Conservation (phyloP, 2,329 filamentous ascomycete species). For the Pseudophaeomoniella oleicola region DNA sequence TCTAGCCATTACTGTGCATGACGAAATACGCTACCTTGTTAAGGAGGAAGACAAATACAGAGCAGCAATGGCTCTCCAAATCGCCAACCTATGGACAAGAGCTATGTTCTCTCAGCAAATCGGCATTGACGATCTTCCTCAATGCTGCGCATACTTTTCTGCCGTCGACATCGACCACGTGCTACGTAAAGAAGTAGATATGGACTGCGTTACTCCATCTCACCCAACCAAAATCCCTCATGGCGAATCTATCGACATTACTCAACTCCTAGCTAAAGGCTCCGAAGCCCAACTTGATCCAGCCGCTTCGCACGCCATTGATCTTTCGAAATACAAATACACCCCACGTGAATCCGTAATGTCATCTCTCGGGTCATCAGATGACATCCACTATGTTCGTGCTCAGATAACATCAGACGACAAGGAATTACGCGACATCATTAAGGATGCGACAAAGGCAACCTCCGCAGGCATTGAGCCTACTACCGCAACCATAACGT, state of each 20-base stretch:
- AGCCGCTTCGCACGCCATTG: slow-evolving; percentile 42
- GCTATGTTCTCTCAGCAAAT: slow-evolving; percentile 97
- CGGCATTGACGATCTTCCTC: slow-evolving; percentile 86
- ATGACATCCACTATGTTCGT: slow-evolving; percentile 52
- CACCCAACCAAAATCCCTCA: slow-evolving; percentile 63
- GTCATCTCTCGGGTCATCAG: slow-evolving; percentile 42
- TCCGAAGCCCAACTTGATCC: slow-evolving; percentile 54
- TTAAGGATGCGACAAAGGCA: slow-evolving; percentile 43
- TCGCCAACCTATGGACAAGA: slow-evolving; percentile 90
- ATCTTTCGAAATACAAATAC: slow-evolving; percentile 51
- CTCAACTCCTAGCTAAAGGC: slow-evolving; percentile 60
- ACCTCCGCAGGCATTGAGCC: slow-evolving; percentile 1
- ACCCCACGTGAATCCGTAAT: slow-evolving; percentile 63
- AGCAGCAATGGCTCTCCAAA: slow-evolving; percentile 80
- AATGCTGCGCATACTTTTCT: slow-evolving; percentile 88
- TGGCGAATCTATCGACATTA: slow-evolving; percentile 78
- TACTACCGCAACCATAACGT: slow-evolving; percentile 7
- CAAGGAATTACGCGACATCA: slow-evolving; percentile 56
- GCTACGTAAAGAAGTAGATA: slow-evolving; percentile 93
- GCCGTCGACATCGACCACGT: slow-evolving; percentile 92
- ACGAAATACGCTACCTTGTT: slow-evolving; percentile 91
- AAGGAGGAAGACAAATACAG: slow-evolving; percentile 74
- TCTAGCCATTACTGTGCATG: slow-evolving; percentile 85
- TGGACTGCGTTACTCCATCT: slow-evolving; percentile 90
- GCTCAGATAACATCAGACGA: slow-evolving; percentile 72